phyloP scores from a whole-genome alignment of 202 grass and related monocot genomes.

The Carex arenaria region DNA sequence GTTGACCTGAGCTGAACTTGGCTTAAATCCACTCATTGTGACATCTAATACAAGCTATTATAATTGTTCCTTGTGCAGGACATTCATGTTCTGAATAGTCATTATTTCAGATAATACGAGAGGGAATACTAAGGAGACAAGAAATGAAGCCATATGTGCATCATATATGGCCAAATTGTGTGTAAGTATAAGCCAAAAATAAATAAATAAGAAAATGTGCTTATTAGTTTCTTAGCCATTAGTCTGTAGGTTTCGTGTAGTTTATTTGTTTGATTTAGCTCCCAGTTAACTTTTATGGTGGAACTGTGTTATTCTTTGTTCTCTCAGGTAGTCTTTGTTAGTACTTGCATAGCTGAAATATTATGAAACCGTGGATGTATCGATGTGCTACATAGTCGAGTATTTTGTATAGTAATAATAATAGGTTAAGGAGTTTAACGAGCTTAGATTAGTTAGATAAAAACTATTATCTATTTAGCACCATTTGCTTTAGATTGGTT shows the following conservation, averaged over 20 bases:
- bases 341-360: background rate
- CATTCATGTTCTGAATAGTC: background rate
- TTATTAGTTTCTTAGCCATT: background rate
- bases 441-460: too few relatives aligned
- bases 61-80: background rate
- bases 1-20: background rate
- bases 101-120: background rate
- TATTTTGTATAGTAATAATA: background rate
- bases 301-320: background rate
- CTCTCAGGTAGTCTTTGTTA: background rate
- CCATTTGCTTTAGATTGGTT: too few relatives aligned
- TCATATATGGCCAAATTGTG: background rate
- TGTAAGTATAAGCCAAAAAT: background rate
- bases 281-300: background rate
- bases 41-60: background rate
- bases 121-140: background rate
- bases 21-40: background rate
- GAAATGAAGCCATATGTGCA: background rate
- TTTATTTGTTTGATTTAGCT: background rate
- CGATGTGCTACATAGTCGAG: background rate
- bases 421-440: too few relatives aligned
- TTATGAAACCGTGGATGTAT: background rate
- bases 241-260: background rate
- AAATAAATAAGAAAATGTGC: background rate
- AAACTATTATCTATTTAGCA: too few relatives aligned